Base-by-base conservation (phyloP, 208 protist species). In the Herpetomonas samuelpessoai region DNA sequence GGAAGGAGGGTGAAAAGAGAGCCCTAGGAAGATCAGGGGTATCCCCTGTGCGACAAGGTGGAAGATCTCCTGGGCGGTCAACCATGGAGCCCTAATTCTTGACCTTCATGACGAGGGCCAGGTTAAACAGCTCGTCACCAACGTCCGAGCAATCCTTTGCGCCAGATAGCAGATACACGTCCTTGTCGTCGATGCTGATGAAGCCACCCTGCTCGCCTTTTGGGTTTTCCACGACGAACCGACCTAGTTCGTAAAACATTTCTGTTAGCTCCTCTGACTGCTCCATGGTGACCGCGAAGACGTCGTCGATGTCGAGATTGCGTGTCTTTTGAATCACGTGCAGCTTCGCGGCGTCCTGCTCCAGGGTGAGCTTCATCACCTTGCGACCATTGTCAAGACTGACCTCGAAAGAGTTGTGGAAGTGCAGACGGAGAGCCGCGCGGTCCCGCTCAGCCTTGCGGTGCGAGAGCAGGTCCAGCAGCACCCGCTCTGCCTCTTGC, bases 131-230 rank as follows among this genome's bases (percentile, higher is more conserved):
- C 60, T 92, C 84, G 47, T 94, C 83, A 26, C 80, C 84, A 24
- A 83, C 60, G 10, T 94, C 80, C 22, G 59, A 81, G 57, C 84
- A 94, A 24, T 89, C 82, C 65, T 83, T 87, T 7, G 62, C 68
- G 2, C 71, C 71, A 0, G 69, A 64, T 2, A 94, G 74, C 35
- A 94, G 68, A 38, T 83, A 92, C 14, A 94, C 82, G 54, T 90
- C 80, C n/a, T 74, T 72, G 29, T 93, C 86, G 49, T 93, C 83
- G 27, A 91, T 81, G 55, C 70, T 90, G 74, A 94, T 86, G 44
- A 88, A 92, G 25, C 83, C 83, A 35, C 76, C 75, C 55, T 79
- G 70, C 45, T 91, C 83, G 16, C 84, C 82, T 58, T 91, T 93
- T 12, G 68, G 63, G 21, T 48, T 79, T 39, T 93, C 82, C 50